Percentiles rank a stretch among this genome's conserved stretches.
These are phyloP conservation scores for Naganishia vishniacii DNA, from an alignment of 768 basidiomycete species.

Conservation along the genomic window DNA sequence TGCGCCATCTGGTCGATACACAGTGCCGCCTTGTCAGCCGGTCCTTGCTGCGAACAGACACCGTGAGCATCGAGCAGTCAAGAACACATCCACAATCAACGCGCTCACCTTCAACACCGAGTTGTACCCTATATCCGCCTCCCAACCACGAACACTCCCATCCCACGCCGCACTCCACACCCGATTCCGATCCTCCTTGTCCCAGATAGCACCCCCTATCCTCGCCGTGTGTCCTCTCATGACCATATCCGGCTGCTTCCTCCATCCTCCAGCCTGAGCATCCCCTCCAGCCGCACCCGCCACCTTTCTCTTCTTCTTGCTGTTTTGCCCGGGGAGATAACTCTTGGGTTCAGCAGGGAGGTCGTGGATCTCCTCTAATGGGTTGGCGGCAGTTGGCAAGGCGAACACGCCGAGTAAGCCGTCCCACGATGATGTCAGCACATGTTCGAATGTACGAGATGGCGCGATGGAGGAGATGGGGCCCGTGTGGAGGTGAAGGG, in stretches of 20 bases:
- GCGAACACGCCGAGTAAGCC: conserved; percentile 66
- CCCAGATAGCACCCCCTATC: conserved; percentile 69
- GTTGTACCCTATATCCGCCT: conserved; percentile 61
- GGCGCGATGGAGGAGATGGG: conserved; percentile 68
- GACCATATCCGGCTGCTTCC: conserved; percentile 61
- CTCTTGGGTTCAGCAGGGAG: conserved; percentile 52
- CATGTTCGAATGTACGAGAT: conserved; percentile 56
- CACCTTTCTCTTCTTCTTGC: conserved; percentile 20
- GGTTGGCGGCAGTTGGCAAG: conserved; percentile 55
- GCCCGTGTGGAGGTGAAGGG: conserved; percentile 74
- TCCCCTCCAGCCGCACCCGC: conserved; percentile 26
- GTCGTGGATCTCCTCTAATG: conserved; percentile 61
- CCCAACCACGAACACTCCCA: conserved; percentile 84
- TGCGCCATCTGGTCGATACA: conserved; percentile 48
- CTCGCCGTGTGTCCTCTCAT: conserved; percentile 78
- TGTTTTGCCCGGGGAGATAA: conserved; percentile 44
- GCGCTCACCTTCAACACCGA: conserved; percentile 46
- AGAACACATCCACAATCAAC: neutral
- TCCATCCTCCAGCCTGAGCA: conserved; percentile 42
- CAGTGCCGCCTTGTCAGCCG: conserved; percentile 49
- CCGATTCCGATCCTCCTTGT: conserved; percentile 41
- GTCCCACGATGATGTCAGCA: conserved; percentile 86
- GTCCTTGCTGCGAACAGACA: conserved; percentile 43
- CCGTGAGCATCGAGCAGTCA: neutral
- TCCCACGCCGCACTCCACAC: conserved; percentile 70